A percentile compares a stretch with the other conserved stretches of the same genome.
Conservation (phyloP, 1,284 basidiomycete species). For the Rhodofomes roseus region DNA sequence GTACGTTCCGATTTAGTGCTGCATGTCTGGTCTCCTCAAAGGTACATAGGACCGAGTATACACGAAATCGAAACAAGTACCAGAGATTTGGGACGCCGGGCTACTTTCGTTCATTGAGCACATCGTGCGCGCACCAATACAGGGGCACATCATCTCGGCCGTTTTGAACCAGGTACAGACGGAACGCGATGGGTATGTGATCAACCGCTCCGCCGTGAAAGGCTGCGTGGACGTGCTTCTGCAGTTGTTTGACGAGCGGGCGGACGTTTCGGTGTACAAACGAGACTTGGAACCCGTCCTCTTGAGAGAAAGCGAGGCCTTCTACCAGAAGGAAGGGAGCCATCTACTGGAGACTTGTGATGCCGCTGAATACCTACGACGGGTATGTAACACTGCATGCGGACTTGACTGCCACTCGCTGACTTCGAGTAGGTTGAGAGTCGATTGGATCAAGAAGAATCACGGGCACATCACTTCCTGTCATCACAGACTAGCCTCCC, state of each 20-base stretch:
- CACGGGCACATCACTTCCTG: slow-evolving; percentile 88
- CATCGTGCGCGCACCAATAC: slow-evolving; percentile 83
- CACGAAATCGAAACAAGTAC: slow-evolving; percentile 67
- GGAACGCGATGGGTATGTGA: slow-evolving; percentile 88
- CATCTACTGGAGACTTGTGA: slow-evolving; percentile 72
- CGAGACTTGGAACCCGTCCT: slow-evolving; percentile 85
- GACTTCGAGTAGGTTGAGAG: slow-evolving; percentile 64
- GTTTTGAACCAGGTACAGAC: slow-evolving; percentile 86
- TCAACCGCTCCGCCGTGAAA: slow-evolving; percentile 89
- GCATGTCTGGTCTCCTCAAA: slow-evolving; percentile 1
- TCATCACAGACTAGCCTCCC: slow-evolving; percentile 70
- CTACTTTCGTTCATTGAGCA: slow-evolving; percentile 82
- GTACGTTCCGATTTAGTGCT: slow-evolving; percentile 42
- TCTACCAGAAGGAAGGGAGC: slow-evolving; percentile 79
- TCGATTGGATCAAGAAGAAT: slow-evolving; percentile 83
- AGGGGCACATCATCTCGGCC: slow-evolving; percentile 78
- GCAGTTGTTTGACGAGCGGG: slow-evolving; percentile 54
- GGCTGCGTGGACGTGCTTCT: slow-evolving; percentile 88
- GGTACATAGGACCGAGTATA: slow-evolving; percentile 83
- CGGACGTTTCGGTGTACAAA: slow-evolving; percentile 72
- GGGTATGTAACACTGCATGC: slow-evolving; percentile 47
- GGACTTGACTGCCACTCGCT: not conserved
- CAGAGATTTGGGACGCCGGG: slow-evolving; percentile 82
- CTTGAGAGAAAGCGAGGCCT: slow-evolving; percentile 73
- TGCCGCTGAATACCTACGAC: slow-evolving; percentile 78